Evolutionary conservation across 192 early-diverging fungal species (phyloP).

Genomic region (Backusella parvicylindrica): DNA sequence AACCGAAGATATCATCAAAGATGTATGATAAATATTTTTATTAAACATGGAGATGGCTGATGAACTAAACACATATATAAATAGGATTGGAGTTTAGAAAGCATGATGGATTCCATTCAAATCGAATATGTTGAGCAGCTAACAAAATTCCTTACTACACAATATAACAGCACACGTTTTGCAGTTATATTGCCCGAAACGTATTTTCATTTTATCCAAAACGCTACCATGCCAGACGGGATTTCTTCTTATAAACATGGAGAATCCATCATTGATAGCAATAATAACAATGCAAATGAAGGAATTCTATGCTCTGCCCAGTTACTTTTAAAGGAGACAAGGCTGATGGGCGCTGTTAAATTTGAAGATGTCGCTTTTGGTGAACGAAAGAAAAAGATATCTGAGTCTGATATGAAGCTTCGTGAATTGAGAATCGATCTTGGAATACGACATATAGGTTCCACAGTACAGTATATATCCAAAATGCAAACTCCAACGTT

Average conservation of each 20-base stretch:
- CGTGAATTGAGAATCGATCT: slow-evolving; percentile 51
- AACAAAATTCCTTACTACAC: slow-evolving; percentile 44
- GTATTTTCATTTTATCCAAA: slow-evolving; percentile 68
- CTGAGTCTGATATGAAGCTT: slow-evolving; percentile 42
- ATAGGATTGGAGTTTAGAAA: slow-evolving; percentile 61
- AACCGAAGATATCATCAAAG: slow-evolving; percentile 50
- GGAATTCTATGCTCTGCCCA: slow-evolving; percentile 62
- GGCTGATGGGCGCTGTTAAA: slow-evolving; percentile 48
- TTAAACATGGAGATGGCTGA: background rate
- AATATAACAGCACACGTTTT: slow-evolving; percentile 50
- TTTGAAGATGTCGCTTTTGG: slow-evolving; percentile 49
- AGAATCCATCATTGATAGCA: slow-evolving; percentile 44
- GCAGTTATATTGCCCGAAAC: slow-evolving; percentile 52
- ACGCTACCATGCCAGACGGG: slow-evolving; percentile 63
- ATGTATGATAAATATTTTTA: slow-evolving; percentile 29
- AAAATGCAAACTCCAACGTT: slow-evolving; percentile 25
- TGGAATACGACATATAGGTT: slow-evolving; percentile 48
- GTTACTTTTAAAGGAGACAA: slow-evolving; percentile 49
- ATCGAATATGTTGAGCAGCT: slow-evolving; percentile 58
- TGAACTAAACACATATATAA: background rate
- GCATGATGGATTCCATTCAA: slow-evolving; percentile 64
- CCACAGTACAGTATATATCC: slow-evolving; percentile 56
- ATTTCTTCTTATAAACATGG: slow-evolving; percentile 43
- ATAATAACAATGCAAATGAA: slow-evolving; percentile 51
- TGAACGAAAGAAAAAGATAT: slow-evolving; percentile 39